These are phyloP conservation scores for Pseudogymnoascus sp. DNA, from an alignment of 2,329 filamentous ascomycete species.

Conservation along the genomic window DNA sequence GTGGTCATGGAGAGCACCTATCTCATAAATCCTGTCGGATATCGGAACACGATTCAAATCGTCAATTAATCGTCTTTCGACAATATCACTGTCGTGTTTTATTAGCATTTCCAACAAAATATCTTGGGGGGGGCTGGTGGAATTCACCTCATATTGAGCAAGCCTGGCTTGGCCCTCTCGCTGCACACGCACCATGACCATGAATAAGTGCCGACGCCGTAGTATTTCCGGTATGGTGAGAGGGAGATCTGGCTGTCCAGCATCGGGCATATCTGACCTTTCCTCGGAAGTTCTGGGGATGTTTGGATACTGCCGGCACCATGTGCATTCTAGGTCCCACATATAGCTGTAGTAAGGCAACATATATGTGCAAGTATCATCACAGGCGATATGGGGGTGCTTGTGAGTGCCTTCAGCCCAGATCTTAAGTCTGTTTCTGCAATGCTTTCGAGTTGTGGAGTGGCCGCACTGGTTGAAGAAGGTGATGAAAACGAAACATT, in stretches of 20 bases:
- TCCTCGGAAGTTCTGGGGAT: not conserved
- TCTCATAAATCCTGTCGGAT: not conserved
- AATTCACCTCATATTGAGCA: not conserved
- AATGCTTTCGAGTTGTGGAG: not conserved
- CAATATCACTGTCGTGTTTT: not conserved
- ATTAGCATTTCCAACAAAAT: not conserved
- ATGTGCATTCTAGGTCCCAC: not conserved
- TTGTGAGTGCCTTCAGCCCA: not conserved
- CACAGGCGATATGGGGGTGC: not conserved
- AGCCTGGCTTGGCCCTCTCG: not conserved
- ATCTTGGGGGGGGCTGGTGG: not conserved
- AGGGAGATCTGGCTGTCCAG: not conserved
- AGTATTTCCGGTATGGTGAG: not conserved
- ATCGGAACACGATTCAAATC: not conserved
- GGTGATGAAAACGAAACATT: not conserved
- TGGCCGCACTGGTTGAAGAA: constrained; percentile 5
- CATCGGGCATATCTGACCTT: not conserved
- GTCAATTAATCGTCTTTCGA: not conserved
- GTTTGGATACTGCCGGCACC: not conserved
- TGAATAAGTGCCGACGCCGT: not conserved
- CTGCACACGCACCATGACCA: not conserved
- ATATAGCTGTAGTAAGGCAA: not conserved
- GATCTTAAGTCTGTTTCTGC: not conserved
- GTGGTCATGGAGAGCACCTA: not conserved
- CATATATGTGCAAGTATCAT: not conserved